Evolutionary conservation across 2,329 filamentous ascomycete genomes (phyloP).

Genomic region (Moelleriella libera): DNA sequence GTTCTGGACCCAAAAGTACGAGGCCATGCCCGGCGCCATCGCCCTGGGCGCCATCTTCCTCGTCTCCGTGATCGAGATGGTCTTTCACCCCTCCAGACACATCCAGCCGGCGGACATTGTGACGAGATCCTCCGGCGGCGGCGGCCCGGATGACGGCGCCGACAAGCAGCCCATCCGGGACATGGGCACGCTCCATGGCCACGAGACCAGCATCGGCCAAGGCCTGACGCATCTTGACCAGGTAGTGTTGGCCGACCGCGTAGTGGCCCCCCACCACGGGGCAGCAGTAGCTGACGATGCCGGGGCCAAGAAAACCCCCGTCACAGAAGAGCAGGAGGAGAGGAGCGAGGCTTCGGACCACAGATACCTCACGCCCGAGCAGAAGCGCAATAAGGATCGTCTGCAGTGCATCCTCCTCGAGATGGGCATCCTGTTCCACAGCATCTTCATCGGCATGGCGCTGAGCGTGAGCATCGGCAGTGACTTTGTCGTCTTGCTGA

Average conservation of each 20-base stretch:
- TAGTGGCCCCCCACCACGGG: no score
- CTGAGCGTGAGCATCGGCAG: constrained; percentile 64
- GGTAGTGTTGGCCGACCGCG: background rate
- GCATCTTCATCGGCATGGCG: constrained; percentile 74
- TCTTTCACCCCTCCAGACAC: constrained; percentile 31
- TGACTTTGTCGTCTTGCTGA: constrained; percentile 63
- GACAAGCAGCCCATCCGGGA: constrained; percentile 13
- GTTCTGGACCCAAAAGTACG: constrained; percentile 65
- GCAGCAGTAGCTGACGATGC: background rate
- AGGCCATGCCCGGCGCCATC: constrained; percentile 65
- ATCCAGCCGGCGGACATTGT: constrained; percentile 7
- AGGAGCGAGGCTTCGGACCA: background rate
- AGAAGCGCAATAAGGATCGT: constrained; percentile 49
- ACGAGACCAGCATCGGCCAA: constrained; percentile 18
- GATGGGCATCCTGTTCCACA: constrained; percentile 50
- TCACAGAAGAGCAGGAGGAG: background rate
- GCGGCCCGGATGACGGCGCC: background rate
- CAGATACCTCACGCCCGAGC: constrained; percentile 26
- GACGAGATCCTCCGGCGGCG: background rate
- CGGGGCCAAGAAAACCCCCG: background rate
- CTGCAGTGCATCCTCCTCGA: constrained; percentile 67
- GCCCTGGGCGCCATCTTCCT: constrained; percentile 66
- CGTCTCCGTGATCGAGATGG: constrained; percentile 70
- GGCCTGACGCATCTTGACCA: constrained; percentile 15
- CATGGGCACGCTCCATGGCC: constrained; percentile 18